Base-by-base conservation (phyloP, 2,329 filamentous ascomycete genomes). In the Domatiomyces globalis region DNA sequence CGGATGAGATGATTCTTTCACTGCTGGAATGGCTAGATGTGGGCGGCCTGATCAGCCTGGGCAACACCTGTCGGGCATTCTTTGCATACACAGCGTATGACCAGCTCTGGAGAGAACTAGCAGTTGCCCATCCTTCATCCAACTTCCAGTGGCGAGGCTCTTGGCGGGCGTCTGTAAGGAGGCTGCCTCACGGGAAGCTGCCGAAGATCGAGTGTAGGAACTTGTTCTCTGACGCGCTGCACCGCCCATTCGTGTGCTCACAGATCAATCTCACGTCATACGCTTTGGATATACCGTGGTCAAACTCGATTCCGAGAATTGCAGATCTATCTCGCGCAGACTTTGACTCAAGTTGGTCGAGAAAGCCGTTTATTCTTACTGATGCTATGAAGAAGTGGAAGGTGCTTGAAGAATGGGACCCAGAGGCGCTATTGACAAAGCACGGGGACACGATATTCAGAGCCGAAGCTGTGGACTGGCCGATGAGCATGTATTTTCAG, bases 391-490 rank as follows among this genome's bases (percentile, higher is more conserved):
- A 81, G 62, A 65, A 78, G 55, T 96, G 92, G 90, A 85, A 86
- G 1, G 81, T 83, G 1, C 88, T 78, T 66, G 73, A 75, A 39
- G 71, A 77, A 25, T 96, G 90, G 90, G 82, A 78, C 2, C 75
- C 84, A 9, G 74, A 83, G n/a, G 69, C 69, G 8, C 73, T 96
- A 1, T 70, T 84, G 0, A 61, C 71, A n/a, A 71, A 73, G 54
- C 87, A 88, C 64, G 72, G 75, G 0, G 68, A 81, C 48, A 75
- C 83, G 2, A 74, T 78, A 48, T 95, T 96, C 67, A 80, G 87
- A 43, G 90, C 90, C 8, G 92, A 96, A 73, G 85, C 88, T 0
- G 89, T 96, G 4, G 87, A 95, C 68, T 96, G 90, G 90, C 79
- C 82, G 0, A 77, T 95, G 56, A 72, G 75, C n/a, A 85, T 79